Conservation (phyloP, 495 filamentous ascomycete species). For the Aspergillus homomorphus region DNA sequence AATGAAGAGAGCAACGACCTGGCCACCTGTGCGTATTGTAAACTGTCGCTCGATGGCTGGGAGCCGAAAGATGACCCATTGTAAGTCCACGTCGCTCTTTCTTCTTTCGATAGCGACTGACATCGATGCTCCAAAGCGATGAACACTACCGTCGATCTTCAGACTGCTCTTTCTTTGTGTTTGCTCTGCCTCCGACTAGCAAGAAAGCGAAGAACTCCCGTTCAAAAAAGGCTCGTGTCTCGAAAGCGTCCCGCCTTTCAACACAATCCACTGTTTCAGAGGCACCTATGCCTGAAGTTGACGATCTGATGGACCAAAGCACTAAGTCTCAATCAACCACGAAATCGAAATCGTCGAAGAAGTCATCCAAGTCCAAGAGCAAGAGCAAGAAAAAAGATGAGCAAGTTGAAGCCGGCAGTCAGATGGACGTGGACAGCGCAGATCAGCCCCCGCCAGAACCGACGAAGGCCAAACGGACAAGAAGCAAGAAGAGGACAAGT, state of each 20-base stretch:
- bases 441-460: constrained; percentile 31
- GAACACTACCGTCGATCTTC: constrained; percentile 80
- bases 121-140: constrained; percentile 49
- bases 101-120: constrained; percentile 27
- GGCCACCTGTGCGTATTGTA: constrained; percentile 85
- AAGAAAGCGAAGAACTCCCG: constrained; percentile 46
- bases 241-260: constrained; percentile 69
- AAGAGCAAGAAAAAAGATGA: constrained; percentile 55
- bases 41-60: constrained; percentile 83
- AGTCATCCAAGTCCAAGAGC: constrained; percentile 36
- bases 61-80: constrained; percentile 84
- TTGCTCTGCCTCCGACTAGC: constrained; percentile 33
- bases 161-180: constrained; percentile 77
- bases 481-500: constrained; percentile 65
- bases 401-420: constrained; percentile 43
- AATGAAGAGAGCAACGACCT: constrained; percentile 75
- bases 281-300: constrained; percentile 51
- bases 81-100: constrained; percentile 48
- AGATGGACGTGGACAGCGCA: constrained; percentile 30
- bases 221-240: constrained; percentile 56
- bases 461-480: constrained; percentile 43
- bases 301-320: constrained; percentile 63
- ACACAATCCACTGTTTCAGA: constrained; percentile 64
- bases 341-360: constrained; percentile 54
- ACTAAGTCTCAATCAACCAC: constrained; percentile 54